phyloP scores from a whole-genome alignment of 2,329 filamentous ascomycete species.

The Lachnellula willkommii region DNA sequence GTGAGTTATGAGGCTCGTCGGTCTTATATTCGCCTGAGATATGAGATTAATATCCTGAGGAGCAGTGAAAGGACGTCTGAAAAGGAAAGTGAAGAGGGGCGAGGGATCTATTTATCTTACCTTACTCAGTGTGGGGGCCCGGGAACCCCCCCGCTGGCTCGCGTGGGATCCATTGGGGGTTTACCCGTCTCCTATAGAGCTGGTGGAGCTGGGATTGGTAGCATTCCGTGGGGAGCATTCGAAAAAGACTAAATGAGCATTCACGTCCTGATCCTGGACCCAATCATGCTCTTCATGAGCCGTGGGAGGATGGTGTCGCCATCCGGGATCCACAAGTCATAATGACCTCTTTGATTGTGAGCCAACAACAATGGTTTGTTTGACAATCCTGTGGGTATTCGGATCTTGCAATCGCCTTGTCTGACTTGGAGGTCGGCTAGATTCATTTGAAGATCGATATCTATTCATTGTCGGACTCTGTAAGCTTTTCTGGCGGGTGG shows the following conservation, averaged over 20 bases:
- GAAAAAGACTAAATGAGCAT: not conserved
- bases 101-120: not conserved
- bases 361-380: no score
- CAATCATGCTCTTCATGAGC: not conserved
- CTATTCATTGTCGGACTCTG: no score
- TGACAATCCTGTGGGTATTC: no score
- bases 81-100: not conserved
- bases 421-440: no score
- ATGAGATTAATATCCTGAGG: no score
- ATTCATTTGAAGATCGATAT: no score
- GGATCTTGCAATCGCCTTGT: no score
- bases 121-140: not conserved
- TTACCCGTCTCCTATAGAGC: not conserved
- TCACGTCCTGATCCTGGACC: not conserved
- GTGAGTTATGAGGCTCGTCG: no score
- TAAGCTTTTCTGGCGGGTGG: no score
- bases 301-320: not conserved
- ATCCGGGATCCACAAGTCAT: not conserved
- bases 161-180: not conserved
- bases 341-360: no score
- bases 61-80: no score
- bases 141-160: not conserved
- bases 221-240: not conserved
- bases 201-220: not conserved
- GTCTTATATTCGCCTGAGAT: no score